Evolutionary conservation across 2,329 filamentous ascomycete species (phyloP), one percentile per base, ranked within the genome.

Genomic region (Colletotrichum acutatum): DNA sequence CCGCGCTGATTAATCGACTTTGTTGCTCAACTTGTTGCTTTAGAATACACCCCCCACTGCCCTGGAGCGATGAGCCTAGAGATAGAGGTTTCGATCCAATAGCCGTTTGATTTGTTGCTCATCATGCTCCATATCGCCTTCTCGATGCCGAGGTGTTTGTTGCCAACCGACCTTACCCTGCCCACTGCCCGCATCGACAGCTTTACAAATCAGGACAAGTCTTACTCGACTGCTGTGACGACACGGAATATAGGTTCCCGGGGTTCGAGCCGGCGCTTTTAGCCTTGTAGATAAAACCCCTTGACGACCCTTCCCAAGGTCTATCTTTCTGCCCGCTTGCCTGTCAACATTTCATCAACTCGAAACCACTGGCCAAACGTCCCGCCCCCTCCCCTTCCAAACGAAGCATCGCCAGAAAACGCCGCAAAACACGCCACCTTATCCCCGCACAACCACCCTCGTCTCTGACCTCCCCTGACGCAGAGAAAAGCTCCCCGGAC

Each of bases 281-380:
- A 63, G 34, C 37, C 66, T 61, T 66, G 54, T 56, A 60, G 52
- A 72, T 49, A 72, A 72, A 56, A 37, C 11, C 66, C 70, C 42
- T 65, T 32, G 14, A 19, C 16, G 16, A 30, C 53, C 58, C 53
- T 59, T 49, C 60, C 19, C n/a, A n/a, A 9, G 8, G 6, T 28
- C 52, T 16, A 5, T 28, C 30, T 24, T 37, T 28, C 49, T 42
- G 49, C 53, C 61, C 61, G 34, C 30, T 30, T n/a, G 42, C 60
- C 26, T 65, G 52, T 30, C 53, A 49, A 65, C 67, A 58, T 2
- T 9, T 65, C 66, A 34, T 65, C 66, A 65, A 70, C 56, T 32
- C 66, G 66, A 69, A 72, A 72, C 70, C 56, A 30, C 26, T 7
- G n/a, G 7, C 54, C 32, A 49, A 61, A 72, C 53, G 19, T 26